Conservation (phyloP, 257 asterid species). For the Avicennia marina region DNA sequence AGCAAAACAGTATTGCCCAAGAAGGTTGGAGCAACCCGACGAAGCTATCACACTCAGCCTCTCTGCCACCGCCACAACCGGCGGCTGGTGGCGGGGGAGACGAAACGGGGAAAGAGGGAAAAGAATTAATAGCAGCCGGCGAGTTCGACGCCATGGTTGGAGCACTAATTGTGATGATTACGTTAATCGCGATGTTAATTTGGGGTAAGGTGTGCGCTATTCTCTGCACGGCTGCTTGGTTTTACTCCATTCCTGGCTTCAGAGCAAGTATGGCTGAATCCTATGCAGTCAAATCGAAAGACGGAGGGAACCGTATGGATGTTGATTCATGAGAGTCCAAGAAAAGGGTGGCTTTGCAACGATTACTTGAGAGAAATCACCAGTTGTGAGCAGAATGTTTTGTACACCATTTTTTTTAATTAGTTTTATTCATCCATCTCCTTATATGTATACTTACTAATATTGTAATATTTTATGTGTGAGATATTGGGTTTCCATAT, state of each 20-base stretch:
- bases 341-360: slow-evolving; percentile 20
- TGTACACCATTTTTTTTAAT: neutral
- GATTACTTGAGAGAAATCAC: slow-evolving; percentile 26
- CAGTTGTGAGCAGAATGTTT: neutral
- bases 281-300: neutral
- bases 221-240: slow-evolving; percentile 27
- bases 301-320: slow-evolving; percentile 6
- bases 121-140: neutral
- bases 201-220: slow-evolving; percentile 37
- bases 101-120: slow-evolving; percentile 1
- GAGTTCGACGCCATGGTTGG: slow-evolving; percentile 32
- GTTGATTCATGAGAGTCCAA: slow-evolving; percentile 29
- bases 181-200: slow-evolving; percentile 31
- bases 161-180: slow-evolving; percentile 24
- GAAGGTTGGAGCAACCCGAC: slow-evolving; percentile 6
- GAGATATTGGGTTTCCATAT: too few relatives aligned
- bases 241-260: slow-evolving; percentile 23
- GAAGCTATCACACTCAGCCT: slow-evolving; percentile 24
- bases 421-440: slow-evolving; percentile 4
- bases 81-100: neutral
- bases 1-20: neutral
- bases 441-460: too few relatives aligned
- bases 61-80: slow-evolving; percentile 8
- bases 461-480: too few relatives aligned
- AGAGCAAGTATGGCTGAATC: slow-evolving; percentile 6